These are phyloP conservation scores for Penicillium sp. DNA, from an alignment of 2,329 filamentous ascomycete genomes.

Conservation along the genomic window DNA sequence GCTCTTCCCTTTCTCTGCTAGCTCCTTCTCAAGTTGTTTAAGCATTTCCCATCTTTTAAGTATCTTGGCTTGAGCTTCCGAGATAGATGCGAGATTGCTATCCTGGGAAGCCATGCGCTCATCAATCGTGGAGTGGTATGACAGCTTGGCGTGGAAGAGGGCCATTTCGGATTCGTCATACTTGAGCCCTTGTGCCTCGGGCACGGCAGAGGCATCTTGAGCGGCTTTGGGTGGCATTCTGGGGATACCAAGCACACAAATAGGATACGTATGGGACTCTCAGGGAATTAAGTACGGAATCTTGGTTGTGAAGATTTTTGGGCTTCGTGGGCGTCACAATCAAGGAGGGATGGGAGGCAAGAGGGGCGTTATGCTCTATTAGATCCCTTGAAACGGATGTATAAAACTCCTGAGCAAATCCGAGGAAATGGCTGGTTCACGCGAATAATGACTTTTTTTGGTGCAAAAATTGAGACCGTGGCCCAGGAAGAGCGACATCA, in stretches of 20 bases:
- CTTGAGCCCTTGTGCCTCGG: slow-evolving; percentile 42
- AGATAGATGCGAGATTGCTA: slow-evolving; percentile 41
- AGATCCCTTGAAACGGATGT: not conserved
- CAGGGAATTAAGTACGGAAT: not conserved
- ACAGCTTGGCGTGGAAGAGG: slow-evolving; percentile 44
- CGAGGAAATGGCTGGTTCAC: not conserved
- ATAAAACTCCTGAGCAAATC: not conserved
- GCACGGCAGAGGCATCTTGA: slow-evolving; percentile 33
- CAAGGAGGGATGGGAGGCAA: not conserved
- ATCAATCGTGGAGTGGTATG: slow-evolving; percentile 45
- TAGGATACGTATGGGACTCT: too few relatives aligned
- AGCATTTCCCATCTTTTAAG: slow-evolving; percentile 46
- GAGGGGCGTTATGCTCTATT: not conserved
- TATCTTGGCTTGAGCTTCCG: slow-evolving; percentile 42
- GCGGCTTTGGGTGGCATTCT: slow-evolving; percentile 35
- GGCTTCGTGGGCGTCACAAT: not conserved
- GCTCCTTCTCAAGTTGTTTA: slow-evolving; percentile 42
- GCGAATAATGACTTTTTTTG: slow-evolving; percentile 1
- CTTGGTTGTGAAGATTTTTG: not conserved
- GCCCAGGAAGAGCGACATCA: slow-evolving; percentile 6
- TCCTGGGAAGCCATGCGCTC: slow-evolving; percentile 41
- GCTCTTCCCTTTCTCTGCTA: slow-evolving; percentile 40
- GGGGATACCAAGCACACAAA: not conserved
- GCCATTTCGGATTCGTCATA: slow-evolving; percentile 49
- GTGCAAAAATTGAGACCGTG: slow-evolving; percentile 8